Conservation (phyloP, 805 yeast genomes). For the Suhomyces xylopsoci region DNA sequence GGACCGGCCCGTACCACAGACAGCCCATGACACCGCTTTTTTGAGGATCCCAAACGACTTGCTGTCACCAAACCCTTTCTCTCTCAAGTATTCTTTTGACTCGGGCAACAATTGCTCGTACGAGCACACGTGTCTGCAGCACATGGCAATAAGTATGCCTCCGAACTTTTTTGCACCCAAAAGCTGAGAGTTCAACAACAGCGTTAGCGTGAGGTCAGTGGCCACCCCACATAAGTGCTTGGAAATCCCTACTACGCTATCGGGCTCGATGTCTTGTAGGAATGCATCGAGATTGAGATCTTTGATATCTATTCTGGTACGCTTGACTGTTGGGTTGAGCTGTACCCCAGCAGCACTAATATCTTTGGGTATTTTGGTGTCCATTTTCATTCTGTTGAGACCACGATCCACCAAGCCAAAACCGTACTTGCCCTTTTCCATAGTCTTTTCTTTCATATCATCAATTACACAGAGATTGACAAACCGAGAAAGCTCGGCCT, state of each 20-base stretch:
- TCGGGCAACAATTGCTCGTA: conserved; percentile 52
- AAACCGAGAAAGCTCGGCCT: conserved; percentile 77
- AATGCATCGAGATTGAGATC: conserved; percentile 58
- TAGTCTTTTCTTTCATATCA: conserved; percentile 10
- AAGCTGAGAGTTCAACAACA: conserved; percentile 45
- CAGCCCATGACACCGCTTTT: conserved; percentile 85
- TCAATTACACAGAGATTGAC: conserved; percentile 39
- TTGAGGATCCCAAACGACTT: conserved; percentile 48
- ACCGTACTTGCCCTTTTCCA: conserved; percentile 20
- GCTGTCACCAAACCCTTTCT: conserved; percentile 28
- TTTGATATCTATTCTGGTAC: conserved; percentile 76
- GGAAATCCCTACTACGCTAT: conserved; percentile 59
- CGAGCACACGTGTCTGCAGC: conserved; percentile 84
- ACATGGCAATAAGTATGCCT: conserved; percentile 83
- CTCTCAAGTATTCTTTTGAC: conserved; percentile 39
- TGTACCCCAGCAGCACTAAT: conserved; percentile 13
- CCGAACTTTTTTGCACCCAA: conserved; percentile 23
- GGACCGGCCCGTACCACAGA: conserved; percentile 52
- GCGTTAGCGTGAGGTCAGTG: conserved; percentile 76
- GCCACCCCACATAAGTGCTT: conserved; percentile 95
- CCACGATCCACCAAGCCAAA: conserved; percentile 75
- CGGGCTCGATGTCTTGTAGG: conserved; percentile 22
- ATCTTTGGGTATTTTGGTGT: conserved; percentile 62
- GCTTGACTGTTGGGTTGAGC: conserved; percentile 32
- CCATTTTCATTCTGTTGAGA: conserved; percentile 74